Evolutionary conservation across 805 yeast genomes (phyloP).

Genomic region (Citeromyces matritensis): DNA sequence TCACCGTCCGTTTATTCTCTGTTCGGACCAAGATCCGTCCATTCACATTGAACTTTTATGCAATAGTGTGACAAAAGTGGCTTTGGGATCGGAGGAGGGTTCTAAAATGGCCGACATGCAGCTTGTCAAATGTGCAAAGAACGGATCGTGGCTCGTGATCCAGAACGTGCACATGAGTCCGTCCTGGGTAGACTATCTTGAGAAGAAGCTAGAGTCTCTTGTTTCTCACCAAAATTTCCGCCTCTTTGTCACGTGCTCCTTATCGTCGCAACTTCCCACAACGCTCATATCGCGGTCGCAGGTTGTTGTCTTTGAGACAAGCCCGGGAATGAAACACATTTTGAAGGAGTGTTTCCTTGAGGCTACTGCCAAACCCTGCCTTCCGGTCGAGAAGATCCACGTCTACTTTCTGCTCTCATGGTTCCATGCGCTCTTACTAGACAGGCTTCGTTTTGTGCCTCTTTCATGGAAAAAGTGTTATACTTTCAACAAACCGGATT

Average conservation of each 20-base stretch:
- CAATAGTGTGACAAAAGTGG: conserved; percentile 23
- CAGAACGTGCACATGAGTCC: conserved; percentile 73
- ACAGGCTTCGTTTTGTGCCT: conserved; percentile 44
- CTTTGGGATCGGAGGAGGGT: conserved; percentile 70
- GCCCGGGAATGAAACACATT: conserved; percentile 39
- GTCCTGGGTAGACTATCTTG: conserved; percentile 43
- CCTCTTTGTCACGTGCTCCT: conserved; percentile 51
- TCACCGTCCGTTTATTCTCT: too few relatives aligned
- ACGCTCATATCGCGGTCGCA: conserved; percentile 39
- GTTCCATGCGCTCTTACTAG: conserved; percentile 54
- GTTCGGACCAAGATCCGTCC: too few relatives aligned
- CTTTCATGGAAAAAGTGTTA: conserved; percentile 45
- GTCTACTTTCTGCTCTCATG: conserved; percentile 45
- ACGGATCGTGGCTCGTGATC: conserved; percentile 57
- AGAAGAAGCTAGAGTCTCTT: conserved; percentile 22
- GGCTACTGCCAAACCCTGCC: conserved; percentile 7
- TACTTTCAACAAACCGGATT: conserved; percentile 67
- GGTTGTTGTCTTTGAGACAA: conserved; percentile 44
- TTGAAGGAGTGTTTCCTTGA: conserved; percentile 20
- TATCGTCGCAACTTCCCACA: conserved; percentile 31
- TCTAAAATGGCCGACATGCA: conserved; percentile 37
- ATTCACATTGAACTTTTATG: conserved; percentile 3
- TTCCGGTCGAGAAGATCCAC: conserved; percentile 28
- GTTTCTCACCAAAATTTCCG: conserved; percentile 22
- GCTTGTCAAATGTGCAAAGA: conserved; percentile 25